These are phyloP conservation scores for Glycine soja DNA, from an alignment of 306 rosid species.

Conservation along the genomic window DNA sequence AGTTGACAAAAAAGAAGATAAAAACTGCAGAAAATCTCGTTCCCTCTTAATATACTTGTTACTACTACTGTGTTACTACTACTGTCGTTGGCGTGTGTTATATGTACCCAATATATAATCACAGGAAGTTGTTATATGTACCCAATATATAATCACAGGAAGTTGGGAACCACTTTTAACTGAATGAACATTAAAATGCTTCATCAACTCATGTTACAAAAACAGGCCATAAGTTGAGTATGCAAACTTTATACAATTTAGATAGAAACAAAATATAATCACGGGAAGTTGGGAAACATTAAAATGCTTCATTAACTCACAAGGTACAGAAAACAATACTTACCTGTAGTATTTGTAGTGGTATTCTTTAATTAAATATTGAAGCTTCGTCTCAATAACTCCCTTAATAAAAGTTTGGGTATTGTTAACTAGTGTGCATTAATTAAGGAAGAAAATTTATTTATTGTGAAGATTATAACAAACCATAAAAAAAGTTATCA, in stretches of 20 bases:
- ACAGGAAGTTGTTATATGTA: background rate
- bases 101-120: background rate
- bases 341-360: background rate
- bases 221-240: background rate
- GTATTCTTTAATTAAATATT: background rate
- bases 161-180: background rate
- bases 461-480: no score
- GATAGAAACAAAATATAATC: background rate
- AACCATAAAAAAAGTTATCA: no score
- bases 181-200: background rate
- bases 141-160: background rate
- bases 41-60: background rate
- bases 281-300: no score
- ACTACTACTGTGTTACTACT: background rate
- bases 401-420: background rate
- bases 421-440: no score
- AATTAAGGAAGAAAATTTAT: no score
- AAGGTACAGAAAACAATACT: no score
- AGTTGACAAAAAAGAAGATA: background rate
- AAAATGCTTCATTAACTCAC: no score
- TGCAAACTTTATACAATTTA: background rate
- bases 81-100: background rate
- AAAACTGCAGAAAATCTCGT: background rate
- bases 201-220: background rate
- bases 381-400: background rate